These are phyloP conservation scores for Vitis hybrid DNA, from an alignment of 177 flowering plant species.

Conservation along the genomic window DNA sequence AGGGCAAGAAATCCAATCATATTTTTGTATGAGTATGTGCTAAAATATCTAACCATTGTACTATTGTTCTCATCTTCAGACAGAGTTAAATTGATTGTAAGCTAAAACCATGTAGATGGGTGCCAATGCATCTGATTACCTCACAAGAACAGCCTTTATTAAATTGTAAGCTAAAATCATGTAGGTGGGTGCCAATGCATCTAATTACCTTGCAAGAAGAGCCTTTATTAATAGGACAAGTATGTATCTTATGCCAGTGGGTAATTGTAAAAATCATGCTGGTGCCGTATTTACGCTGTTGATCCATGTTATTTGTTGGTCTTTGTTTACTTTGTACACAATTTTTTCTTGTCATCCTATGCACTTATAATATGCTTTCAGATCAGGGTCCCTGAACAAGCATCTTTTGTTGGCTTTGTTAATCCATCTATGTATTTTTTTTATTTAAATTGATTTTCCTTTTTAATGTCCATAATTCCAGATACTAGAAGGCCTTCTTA, in stretches of 20 bases:
- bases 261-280: background rate
- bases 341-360: background rate
- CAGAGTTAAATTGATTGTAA: no score
- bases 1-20: no score
- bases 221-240: background rate
- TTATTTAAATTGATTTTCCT: background rate
- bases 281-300: background rate
- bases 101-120: no score
- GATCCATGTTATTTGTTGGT: background rate
- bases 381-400: no score
- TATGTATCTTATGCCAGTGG: background rate
- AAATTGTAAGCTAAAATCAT: no score
- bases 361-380: background rate
- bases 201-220: no score
- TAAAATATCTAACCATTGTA: no score
- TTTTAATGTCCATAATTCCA: conserved; percentile 22
- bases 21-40: no score
- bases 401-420: conserved; percentile 7
- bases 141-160: no score
- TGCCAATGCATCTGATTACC: no score
- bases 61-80: no score
- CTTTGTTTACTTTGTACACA: background rate
- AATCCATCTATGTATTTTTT: background rate
- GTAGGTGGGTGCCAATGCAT: no score
- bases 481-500: conserved; percentile 74